A percentile compares a stretch with the other conserved stretches of the same genome.
These are phyloP conservation scores for Picochlorum sp. DNA, from an alignment of 139 green algal genomes.

Conservation along the genomic window DNA sequence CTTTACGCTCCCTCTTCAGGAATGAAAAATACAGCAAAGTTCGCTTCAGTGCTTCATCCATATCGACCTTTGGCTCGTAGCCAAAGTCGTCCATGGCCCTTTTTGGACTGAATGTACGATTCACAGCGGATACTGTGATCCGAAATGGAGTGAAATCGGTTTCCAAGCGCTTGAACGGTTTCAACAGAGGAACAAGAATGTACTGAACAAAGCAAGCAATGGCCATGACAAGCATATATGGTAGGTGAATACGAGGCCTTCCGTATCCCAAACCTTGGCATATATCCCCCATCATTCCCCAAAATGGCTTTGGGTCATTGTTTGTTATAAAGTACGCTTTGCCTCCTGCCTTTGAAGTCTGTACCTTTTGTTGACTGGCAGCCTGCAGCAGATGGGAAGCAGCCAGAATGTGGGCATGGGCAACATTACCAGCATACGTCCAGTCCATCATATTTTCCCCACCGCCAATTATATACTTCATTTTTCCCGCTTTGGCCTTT, in stretches of 20 bases:
- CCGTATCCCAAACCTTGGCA: conserved; percentile 71
- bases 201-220: conserved; percentile 64
- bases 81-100: conserved; percentile 37
- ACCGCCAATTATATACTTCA: conserved; percentile 83
- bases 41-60: conserved; percentile 42
- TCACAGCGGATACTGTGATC: conserved; percentile 41
- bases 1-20: conserved; percentile 18
- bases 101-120: conserved; percentile 41
- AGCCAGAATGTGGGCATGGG: conserved; percentile 43
- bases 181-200: conserved; percentile 45
- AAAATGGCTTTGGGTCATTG: conserved; percentile 65
- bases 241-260: conserved; percentile 42
- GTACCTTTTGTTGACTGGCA: too few relatives aligned
- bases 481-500: conserved; percentile 55
- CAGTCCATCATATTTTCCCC: conserved; percentile 77
- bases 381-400: conserved; percentile 29
- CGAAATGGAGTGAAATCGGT: conserved; percentile 55
- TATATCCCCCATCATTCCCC: conserved; percentile 74
- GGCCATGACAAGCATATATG: conserved; percentile 56
- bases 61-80: conserved; percentile 36
- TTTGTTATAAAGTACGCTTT: conserved; percentile 86
- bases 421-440: conserved; percentile 86
- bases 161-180: conserved; percentile 30
- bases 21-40: conserved; percentile 46
- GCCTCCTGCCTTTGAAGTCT: conserved; percentile 39